phyloP scores from a whole-genome alignment of 768 basidiomycete genomes.

The Podaxis sp. region DNA sequence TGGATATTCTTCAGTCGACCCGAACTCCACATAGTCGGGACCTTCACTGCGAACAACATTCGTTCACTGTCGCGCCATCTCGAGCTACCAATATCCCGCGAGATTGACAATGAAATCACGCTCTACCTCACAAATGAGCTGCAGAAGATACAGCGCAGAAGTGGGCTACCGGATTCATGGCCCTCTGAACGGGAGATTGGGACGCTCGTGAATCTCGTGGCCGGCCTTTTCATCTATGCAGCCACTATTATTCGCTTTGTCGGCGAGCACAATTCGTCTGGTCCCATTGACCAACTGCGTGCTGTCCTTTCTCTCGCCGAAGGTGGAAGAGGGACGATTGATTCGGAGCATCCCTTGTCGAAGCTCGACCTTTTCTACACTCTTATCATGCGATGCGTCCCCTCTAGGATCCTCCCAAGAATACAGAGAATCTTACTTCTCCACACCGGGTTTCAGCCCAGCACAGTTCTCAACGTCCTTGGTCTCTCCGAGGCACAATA shows the following conservation, averaged over 20 bases:
- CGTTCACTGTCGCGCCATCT: not conserved
- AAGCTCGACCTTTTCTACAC: not conserved
- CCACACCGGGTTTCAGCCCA: not conserved
- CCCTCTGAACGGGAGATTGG: not conserved
- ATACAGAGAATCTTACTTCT: not conserved
- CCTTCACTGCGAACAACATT: not conserved
- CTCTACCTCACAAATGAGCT: conserved; percentile 12
- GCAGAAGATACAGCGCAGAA: not conserved
- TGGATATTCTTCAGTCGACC: not conserved
- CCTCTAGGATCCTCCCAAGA: not conserved
- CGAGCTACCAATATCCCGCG: conserved; percentile 8
- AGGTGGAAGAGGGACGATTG: too few species aligned
- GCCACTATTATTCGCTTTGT: conserved; percentile 9
- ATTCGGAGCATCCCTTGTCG: not conserved
- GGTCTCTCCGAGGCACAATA: too few species aligned
- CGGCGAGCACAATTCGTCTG: conserved; percentile 1
- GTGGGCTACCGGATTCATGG: conserved; percentile 7
- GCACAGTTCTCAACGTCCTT: too few species aligned
- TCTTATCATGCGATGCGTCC: not conserved
- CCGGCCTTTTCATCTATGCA: conserved; percentile 6
- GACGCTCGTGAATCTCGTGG: not conserved
- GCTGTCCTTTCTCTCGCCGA: not conserved
- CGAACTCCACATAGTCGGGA: not conserved
- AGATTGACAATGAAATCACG: conserved; percentile 11
- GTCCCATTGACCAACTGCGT: not conserved